A percentile compares a stretch with the other conserved stretches of the same genome.
Evolutionary conservation across 352 stramenopile species (phyloP).

Genomic region (Blastocystis sp.): DNA sequence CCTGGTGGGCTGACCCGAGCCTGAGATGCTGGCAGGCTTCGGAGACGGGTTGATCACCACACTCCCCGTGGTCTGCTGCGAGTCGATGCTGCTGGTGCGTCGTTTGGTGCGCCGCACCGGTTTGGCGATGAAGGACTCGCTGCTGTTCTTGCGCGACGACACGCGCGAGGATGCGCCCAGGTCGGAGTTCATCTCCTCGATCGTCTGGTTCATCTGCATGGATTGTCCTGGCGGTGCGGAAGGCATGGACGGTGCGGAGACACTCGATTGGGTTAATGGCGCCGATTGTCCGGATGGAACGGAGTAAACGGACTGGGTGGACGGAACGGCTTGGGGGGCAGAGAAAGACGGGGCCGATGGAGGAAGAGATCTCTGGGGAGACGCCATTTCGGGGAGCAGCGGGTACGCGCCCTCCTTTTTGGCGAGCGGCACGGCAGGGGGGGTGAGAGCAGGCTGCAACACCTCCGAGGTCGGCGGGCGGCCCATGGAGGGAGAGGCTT

Average conservation of each 20-base stretch:
- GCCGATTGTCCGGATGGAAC: neutral
- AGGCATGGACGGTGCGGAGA: too few species aligned
- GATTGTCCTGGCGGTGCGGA: too few species aligned
- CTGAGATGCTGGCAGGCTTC: too few species aligned
- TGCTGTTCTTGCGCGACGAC: neutral
- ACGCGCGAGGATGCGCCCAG: neutral
- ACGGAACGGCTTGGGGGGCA: neutral
- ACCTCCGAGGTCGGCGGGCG: neutral
- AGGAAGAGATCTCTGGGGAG: neutral
- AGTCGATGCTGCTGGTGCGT: conserved; percentile 20
- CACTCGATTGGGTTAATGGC: neutral
- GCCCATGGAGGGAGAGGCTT: neutral
- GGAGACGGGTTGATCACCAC: conserved; percentile 4
- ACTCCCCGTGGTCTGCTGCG: neutral
- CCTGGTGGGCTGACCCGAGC: too few species aligned
- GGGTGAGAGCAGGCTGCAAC: neutral
- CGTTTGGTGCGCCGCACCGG: neutral
- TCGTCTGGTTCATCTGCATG: too few species aligned
- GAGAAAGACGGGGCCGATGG: neutral
- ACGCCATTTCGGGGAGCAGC: neutral
- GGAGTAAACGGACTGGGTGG: neutral
- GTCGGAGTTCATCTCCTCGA: neutral
- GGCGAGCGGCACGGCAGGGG: neutral
- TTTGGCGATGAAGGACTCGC: neutral
- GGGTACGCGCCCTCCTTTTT: neutral